Base-by-base conservation (phyloP, 2,329 filamentous ascomycete species). In the Paraphaeosphaeria minitans region DNA sequence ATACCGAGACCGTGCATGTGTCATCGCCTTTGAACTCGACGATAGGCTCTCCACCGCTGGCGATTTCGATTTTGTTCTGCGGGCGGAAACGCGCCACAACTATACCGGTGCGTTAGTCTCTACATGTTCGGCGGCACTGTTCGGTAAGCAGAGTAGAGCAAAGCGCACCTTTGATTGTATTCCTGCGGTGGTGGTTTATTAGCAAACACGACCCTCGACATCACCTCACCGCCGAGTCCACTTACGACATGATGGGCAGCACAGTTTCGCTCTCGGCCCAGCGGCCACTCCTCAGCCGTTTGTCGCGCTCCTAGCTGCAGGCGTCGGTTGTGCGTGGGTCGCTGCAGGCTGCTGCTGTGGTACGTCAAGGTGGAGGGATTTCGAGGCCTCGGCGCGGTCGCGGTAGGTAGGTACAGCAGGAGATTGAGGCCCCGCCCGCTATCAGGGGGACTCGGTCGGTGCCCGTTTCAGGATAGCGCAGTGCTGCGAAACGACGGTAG, bases 11-110 rank as follows among this genome's bases (percentile, higher is more conserved):
- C 57, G 82, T 85, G 81, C 93, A 97, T 75, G 93, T 96, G 76
- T 98, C 94, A 57, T 93, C 89, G 68, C 89, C 88, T 76, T 91
- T 88, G 78, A 99, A 98, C 51, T 85, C 82, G 64, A 99, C 95
- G 68, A 99, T 94, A 63, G 93, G 91, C 80, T 95, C 89, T 78
- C 94, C 94, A 78, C 93, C 93, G 74, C 90, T 93, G 61, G 89
- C 88, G 75, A 96, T 84, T 83, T 99, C 95, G 78, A 95, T 81
- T 82, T 92, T 92, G 84, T 99, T 99, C 81, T 97, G 94, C 71
- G 95, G 95, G 76, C 95, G 88, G 82, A 99, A 99, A 74, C 95
- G 92, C 83, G 94, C 94, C 78, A 99, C 93, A 78, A 99, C 95
- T 91, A 54, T 56, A 69, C 57, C 48, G 55, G 57, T 29, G 53